Base-by-base conservation (phyloP, 371 early-diverging fungal genomes). In the Smittium mucronatum region DNA sequence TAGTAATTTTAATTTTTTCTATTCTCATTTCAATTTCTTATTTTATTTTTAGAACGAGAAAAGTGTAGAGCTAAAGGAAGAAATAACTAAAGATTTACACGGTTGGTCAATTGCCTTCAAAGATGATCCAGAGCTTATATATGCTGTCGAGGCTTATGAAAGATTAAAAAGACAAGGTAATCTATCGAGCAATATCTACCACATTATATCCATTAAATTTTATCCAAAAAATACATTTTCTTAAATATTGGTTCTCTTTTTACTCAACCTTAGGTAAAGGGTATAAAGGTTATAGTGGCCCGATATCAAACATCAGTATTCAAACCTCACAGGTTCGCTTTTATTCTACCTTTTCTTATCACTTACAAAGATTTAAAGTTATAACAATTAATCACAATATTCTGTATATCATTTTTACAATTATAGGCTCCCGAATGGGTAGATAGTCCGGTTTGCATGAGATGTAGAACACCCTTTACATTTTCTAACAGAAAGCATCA, bases 401-500 rank as follows among this genome's bases (percentile, higher is more conserved):
- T n/a, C n/a, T n/a, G n/a, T n/a, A n/a, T n/a, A n/a, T n/a, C n/a
- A 90, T 57, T 21, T 57, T 17, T 57, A 26, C 26, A 63, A 29
- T 67, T 35, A 58, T 34, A 67, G 67, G 91, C 96, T 28, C 96
- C 97, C 2, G 95, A 92, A 72, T 97, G 97, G 97, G 87, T 91
- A 16, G 95, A 96, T 75, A 89, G 89, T 58, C 89, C 90, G 70
- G 86, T 89, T 15, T 97, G 97, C 76, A 90, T 88, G 81, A 86
- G 97, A 35, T 97, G 97, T 75, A 81, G 96, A 68, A 87, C 91
- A 0, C 68, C 80, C 16, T 97, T 97, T 73, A 95, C 95, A 0
- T 80, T 92, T 11, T 91, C 94, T 60, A 95, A 93, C 78, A 86
- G 97, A 69, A 95, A 96, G 83, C 97, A 97, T 78, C 97, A 97